phyloP scores from a whole-genome alignment of 176 grass and related monocot species.

The Raddia guianensis region DNA sequence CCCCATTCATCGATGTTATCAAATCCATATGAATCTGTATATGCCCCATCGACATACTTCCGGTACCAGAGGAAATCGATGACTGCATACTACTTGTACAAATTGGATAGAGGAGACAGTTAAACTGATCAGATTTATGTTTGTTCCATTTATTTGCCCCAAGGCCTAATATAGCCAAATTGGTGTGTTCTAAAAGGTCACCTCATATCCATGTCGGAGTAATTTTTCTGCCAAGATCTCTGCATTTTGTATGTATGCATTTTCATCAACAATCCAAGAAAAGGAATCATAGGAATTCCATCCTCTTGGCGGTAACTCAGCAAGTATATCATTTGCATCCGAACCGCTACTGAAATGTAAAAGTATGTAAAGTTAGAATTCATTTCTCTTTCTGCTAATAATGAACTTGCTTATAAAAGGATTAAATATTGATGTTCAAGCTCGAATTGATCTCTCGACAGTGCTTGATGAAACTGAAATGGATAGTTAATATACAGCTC shows the following conservation, averaged over 20 bases:
- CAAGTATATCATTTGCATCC: conserved; percentile 35
- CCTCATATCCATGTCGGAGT: conserved; percentile 74
- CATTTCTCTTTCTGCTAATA: conserved; percentile 18
- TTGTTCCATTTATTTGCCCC: conserved; percentile 12
- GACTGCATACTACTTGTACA: conserved; percentile 63
- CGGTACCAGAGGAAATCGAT: conserved; percentile 91
- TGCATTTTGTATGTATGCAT: conserved; percentile 71
- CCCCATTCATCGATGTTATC: conserved; percentile 87
- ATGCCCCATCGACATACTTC: conserved; percentile 68
- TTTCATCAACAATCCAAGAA: conserved; percentile 78
- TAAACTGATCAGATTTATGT: background rate
- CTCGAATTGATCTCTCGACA: background rate
- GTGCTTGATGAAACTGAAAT: background rate
- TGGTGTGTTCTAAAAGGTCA: conserved; percentile 20
- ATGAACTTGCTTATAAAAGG: background rate
- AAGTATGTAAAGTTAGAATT: background rate
- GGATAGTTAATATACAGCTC: background rate
- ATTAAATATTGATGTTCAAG: background rate
- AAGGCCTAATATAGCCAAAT: background rate
- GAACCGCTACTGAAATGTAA: conserved; percentile 46
- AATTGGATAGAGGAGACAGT: conserved; percentile 16
- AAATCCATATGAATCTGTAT: conserved; percentile 68
- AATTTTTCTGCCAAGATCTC: conserved; percentile 70
- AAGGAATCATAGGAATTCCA: conserved; percentile 99
- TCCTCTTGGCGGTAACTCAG: conserved; percentile 65